Evolutionary conservation across 805 yeast species (phyloP).

Genomic region (Candida dendrica): DNA sequence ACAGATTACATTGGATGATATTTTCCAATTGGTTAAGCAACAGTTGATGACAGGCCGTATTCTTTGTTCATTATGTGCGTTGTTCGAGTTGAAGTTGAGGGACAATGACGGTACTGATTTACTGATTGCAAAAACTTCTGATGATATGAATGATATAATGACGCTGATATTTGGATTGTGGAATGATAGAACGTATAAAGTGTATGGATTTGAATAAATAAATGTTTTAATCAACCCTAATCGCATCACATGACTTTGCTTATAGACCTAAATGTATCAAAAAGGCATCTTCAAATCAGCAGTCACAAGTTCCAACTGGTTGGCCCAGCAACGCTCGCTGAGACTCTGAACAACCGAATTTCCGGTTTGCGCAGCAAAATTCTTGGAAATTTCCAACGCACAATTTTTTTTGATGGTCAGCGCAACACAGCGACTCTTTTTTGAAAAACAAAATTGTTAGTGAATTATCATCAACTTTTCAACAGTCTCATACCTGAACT

Average conservation of each 20-base stretch:
- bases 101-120: slow-evolving; percentile 6
- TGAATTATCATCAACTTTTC: background rate
- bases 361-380: background rate
- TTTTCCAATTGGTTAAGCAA: slow-evolving; percentile 18
- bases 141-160: slow-evolving; percentile 3
- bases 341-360: background rate
- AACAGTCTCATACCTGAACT: slow-evolving; percentile 9
- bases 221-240: background rate
- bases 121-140: slow-evolving; percentile 1
- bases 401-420: background rate
- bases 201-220: slow-evolving; percentile 28
- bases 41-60: slow-evolving; percentile 27
- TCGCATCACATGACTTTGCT: background rate
- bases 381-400: background rate
- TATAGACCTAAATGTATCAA: too few species aligned
- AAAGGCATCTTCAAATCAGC: too few species aligned
- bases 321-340: background rate
- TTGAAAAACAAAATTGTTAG: slow-evolving; percentile 1
- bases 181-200: slow-evolving; percentile 19
- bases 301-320: background rate
- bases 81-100: slow-evolving; percentile 20
- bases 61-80: slow-evolving; percentile 26
- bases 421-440: background rate
- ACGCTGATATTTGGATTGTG: slow-evolving; percentile 16
- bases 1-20: slow-evolving; percentile 12